Evolutionary conservation across 2,329 filamentous ascomycete genomes (phyloP).

Genomic region (Phaeosphaeriaceae sp.): DNA sequence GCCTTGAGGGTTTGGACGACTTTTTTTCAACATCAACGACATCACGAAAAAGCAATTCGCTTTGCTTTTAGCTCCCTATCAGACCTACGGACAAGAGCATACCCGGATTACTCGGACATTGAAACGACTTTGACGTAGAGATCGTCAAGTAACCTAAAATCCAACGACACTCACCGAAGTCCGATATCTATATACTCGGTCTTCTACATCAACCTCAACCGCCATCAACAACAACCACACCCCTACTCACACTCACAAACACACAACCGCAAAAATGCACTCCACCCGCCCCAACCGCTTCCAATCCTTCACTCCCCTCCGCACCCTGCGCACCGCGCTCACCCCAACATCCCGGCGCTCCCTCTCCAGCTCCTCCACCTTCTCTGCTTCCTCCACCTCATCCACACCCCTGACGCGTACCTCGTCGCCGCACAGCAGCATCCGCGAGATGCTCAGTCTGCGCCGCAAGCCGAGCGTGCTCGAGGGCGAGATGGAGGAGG

Average conservation of each 20-base stretch:
- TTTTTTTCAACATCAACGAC: background rate
- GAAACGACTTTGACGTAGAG: background rate
- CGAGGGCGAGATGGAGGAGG: conserved; percentile 47
- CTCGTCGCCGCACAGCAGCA: conserved; percentile 33
- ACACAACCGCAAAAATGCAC: conserved; percentile 31
- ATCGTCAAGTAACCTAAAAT: background rate
- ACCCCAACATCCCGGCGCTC: conserved; percentile 40
- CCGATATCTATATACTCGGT: background rate
- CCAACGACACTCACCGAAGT: background rate
- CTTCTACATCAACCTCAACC: conserved; percentile 1
- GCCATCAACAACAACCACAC: conserved; percentile 7
- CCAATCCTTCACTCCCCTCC: conserved; percentile 45
- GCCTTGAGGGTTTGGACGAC: background rate
- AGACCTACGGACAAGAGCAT: background rate
- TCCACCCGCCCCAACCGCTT: conserved; percentile 48
- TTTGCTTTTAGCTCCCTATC: background rate
- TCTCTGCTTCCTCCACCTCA: conserved; percentile 38
- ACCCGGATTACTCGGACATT: background rate
- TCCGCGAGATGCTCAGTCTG: conserved; percentile 41
- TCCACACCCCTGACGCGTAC: conserved; percentile 35
- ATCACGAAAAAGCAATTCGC: background rate
- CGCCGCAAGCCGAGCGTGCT: conserved; percentile 42
- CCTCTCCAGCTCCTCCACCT: conserved; percentile 28
- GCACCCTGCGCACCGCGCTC: conserved; percentile 46
- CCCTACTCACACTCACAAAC: conserved; percentile 2